Evolutionary conservation across 805 yeast genomes (phyloP).

Genomic region (Candida pini): DNA sequence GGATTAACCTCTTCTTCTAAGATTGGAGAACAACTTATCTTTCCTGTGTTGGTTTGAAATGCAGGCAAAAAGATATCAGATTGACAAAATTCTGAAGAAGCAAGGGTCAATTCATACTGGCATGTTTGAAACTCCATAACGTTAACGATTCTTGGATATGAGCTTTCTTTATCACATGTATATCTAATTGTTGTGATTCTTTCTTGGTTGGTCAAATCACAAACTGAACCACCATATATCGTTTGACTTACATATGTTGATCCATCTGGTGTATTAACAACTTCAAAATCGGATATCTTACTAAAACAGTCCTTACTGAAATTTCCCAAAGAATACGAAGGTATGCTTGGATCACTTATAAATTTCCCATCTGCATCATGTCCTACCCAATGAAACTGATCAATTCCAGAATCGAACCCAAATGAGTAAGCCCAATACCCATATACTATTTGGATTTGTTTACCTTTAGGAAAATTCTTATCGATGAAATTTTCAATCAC

Average conservation of each 20-base stretch:
- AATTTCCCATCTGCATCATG: slow-evolving; percentile 1
- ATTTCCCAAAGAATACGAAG: slow-evolving; percentile 16
- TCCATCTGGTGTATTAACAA: slow-evolving; percentile 19
- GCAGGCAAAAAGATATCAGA: slow-evolving; percentile 15
- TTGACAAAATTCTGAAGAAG: slow-evolving; percentile 22
- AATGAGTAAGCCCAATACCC: slow-evolving; percentile 14
- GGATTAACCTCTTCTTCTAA: no score
- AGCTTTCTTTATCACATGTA: slow-evolving; percentile 17
- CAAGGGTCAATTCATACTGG: slow-evolving; percentile 21
- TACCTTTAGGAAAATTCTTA: slow-evolving; percentile 1
- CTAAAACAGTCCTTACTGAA: slow-evolving; percentile 9
- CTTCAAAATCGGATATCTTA: slow-evolving; percentile 19
- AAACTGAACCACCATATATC: slow-evolving; percentile 25
- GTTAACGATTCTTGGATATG: slow-evolving; percentile 13
- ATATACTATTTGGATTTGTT: slow-evolving; percentile 1
- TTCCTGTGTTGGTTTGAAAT: slow-evolving; percentile 5
- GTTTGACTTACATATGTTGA: slow-evolving; percentile 24
- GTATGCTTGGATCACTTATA: slow-evolving; percentile 4
- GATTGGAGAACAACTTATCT: slow-evolving; percentile 17
- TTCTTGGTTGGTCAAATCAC: slow-evolving; percentile 30
- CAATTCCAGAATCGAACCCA: slow-evolving; percentile 2
- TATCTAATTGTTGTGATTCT: slow-evolving; percentile 24
- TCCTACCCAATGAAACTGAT: slow-evolving; percentile 6
- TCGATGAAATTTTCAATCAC: slow-evolving; percentile 10
- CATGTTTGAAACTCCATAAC: slow-evolving; percentile 29